These are phyloP conservation scores for Claviceps humidiphila DNA, from an alignment of 2,329 filamentous ascomycete genomes.

Conservation along the genomic window DNA sequence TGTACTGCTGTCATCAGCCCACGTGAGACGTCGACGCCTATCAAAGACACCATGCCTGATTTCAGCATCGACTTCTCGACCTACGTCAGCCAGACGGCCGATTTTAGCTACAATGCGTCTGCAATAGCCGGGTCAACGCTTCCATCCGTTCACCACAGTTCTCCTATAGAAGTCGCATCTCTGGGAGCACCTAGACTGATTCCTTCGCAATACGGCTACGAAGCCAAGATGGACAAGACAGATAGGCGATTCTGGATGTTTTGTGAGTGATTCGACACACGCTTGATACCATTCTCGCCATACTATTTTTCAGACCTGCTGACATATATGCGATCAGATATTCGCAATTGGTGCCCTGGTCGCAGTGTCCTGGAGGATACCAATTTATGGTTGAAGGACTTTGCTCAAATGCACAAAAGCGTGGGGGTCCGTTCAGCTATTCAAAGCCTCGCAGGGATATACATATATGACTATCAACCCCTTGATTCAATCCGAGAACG, in stretches of 20 bases:
- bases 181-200: constrained; percentile 6
- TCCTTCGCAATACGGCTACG: constrained; percentile 19
- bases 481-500: constrained; percentile 17
- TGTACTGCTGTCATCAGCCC: neutral
- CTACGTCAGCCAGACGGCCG: neutral
- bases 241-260: constrained; percentile 22
- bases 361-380: constrained; percentile 24
- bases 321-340: constrained; percentile 14
- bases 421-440: constrained; percentile 23
- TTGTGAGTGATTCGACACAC: constrained; percentile 13
- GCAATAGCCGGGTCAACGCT: neutral
- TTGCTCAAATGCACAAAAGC: constrained; percentile 24
- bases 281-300: neutral
- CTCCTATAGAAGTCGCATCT: constrained; percentile 1
- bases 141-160: neutral
- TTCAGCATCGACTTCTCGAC: neutral
- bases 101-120: neutral
- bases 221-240: constrained; percentile 20
- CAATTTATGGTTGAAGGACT: constrained; percentile 27
- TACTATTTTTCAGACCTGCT: neutral
- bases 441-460: constrained; percentile 26
- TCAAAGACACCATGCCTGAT: neutral
- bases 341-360: constrained; percentile 27
- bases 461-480: constrained; percentile 27
- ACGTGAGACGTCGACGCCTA: neutral